These are phyloP conservation scores for Choiromyces venosus DNA, from an alignment of 495 filamentous ascomycete species.

Conservation along the genomic window DNA sequence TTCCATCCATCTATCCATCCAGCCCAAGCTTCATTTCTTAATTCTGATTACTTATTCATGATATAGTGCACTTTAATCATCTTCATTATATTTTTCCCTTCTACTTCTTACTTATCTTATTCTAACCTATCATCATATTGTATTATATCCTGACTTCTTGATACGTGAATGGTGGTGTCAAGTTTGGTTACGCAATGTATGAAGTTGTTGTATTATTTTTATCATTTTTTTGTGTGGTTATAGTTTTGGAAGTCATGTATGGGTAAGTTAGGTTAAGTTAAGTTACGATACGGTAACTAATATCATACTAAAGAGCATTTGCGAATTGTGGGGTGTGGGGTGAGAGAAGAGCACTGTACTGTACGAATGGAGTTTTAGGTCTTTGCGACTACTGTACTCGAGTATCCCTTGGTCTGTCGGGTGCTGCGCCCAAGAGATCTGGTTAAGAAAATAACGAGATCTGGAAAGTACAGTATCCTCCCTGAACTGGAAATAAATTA, in stretches of 20 bases:
- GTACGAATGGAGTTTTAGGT: too few relatives aligned
- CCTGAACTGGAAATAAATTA: too few relatives aligned
- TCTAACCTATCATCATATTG: neutral
- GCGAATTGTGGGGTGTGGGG: too few relatives aligned
- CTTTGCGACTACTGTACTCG: too few relatives aligned
- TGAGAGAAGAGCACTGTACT: too few relatives aligned
- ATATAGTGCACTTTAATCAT: neutral
- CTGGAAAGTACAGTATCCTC: too few relatives aligned
- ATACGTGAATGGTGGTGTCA: neutral
- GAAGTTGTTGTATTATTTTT: conserved; percentile 1
- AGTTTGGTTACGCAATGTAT: neutral
- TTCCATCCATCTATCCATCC: neutral
- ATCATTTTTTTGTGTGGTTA: neutral
- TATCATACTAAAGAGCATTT: neutral
- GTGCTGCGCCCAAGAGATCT: too few relatives aligned
- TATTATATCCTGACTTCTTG: neutral
- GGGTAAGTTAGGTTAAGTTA: neutral
- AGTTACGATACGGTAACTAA: neutral
- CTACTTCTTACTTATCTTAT: too few relatives aligned
- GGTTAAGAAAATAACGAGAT: too few relatives aligned
- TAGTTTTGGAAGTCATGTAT: neutral
- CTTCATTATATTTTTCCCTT: neutral
- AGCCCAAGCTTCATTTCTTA: neutral
- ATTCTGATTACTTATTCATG: neutral
- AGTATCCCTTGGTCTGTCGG: too few relatives aligned